phyloP scores from a whole-genome alignment of 2,329 filamentous ascomycete species.

The Stachybotrys elegans region DNA sequence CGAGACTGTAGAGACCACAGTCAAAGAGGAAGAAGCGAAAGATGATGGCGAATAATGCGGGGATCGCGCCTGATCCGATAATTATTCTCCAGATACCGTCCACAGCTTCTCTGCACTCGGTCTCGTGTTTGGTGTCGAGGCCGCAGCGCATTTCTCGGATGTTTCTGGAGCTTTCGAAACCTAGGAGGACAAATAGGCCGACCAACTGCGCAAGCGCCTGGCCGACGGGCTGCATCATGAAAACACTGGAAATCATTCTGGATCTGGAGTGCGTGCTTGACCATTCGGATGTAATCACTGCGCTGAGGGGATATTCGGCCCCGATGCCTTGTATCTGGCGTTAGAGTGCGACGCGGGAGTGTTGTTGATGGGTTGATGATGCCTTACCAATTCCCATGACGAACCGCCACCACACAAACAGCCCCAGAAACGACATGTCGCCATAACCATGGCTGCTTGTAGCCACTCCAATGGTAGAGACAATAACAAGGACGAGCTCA shows the following conservation, averaged over 20 bases:
- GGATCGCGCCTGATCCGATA: conserved; percentile 59
- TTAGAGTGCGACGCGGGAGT: no score
- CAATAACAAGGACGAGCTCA: conserved; percentile 49
- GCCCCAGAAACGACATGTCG: conserved; percentile 43
- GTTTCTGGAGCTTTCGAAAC: conserved; percentile 35
- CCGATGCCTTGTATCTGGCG: conserved; percentile 58
- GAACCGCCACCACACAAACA: conserved; percentile 51
- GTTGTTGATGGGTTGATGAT: neutral
- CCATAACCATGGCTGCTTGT: conserved; percentile 45
- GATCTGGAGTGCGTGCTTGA: conserved; percentile 57
- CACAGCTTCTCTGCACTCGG: conserved; percentile 40
- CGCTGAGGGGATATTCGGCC: conserved; percentile 63
- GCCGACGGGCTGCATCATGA: conserved; percentile 65
- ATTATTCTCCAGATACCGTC: conserved; percentile 65
- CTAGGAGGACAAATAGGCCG: conserved; percentile 47
- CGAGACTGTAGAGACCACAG: conserved; percentile 59
- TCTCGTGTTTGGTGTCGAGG: conserved; percentile 36
- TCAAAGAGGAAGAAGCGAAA: conserved; percentile 65
- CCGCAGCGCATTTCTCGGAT: conserved; percentile 43
- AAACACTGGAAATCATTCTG: conserved; percentile 64
- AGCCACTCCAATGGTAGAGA: conserved; percentile 52
- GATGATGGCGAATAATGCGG: conserved; percentile 57
- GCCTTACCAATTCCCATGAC: conserved; percentile 45
- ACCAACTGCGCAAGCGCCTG: conserved; percentile 61
- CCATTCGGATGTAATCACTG: conserved; percentile 65